Evolutionary conservation across 352 stramenopile species (phyloP).

Genomic region (Pythium sukuiense): DNA sequence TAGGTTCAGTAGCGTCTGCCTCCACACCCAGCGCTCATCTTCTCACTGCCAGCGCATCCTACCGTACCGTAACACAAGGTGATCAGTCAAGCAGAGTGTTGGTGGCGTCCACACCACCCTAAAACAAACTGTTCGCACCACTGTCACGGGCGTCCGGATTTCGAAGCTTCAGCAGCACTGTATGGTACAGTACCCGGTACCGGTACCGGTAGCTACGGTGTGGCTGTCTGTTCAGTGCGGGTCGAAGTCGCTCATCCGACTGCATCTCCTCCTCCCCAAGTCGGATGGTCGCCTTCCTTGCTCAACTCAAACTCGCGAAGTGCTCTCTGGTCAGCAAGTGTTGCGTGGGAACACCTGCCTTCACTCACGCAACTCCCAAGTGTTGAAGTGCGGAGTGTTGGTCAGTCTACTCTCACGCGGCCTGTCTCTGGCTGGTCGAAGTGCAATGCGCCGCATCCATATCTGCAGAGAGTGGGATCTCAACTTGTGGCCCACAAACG

Average conservation of each 20-base stretch:
- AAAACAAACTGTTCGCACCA: neutral
- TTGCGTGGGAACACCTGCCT: neutral
- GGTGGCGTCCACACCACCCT: neutral
- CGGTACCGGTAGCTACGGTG: no score
- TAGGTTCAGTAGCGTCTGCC: neutral
- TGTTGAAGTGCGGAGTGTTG: slow-evolving; percentile 9
- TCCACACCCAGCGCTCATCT: neutral
- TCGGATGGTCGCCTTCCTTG: neutral
- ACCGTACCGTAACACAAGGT: no score
- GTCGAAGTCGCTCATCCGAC: neutral
- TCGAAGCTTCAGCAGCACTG: no score
- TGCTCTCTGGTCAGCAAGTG: neutral
- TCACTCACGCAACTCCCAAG: neutral
- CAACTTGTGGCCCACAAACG: slow-evolving; percentile 29
- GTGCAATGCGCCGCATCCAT: slow-evolving; percentile 20
- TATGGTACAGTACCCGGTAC: no score
- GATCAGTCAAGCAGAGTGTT: neutral
- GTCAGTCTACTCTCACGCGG: slow-evolving; percentile 6
- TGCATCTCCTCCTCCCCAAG: neutral
- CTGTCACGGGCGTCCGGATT: no score
- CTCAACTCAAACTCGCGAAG: neutral
- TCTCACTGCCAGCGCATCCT: neutral
- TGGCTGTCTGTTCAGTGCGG: neutral
- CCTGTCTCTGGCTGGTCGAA: slow-evolving; percentile 18
- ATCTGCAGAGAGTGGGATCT: slow-evolving; percentile 29